These are phyloP conservation scores for Gaeumannomyces sp. DNA, from an alignment of 2,329 filamentous ascomycete genomes.

Conservation along the genomic window DNA sequence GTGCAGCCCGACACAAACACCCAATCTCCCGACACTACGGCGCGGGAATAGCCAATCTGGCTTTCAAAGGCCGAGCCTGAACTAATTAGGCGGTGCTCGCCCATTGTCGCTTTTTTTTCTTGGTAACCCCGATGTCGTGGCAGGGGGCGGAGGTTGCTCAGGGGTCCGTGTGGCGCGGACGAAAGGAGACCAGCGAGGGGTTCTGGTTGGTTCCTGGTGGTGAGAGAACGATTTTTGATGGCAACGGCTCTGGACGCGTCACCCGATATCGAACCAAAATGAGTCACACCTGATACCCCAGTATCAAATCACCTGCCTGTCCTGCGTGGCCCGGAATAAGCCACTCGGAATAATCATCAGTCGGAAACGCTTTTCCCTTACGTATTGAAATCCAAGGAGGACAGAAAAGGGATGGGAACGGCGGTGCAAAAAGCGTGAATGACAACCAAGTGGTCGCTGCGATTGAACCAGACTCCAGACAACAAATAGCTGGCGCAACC, in stretches of 20 bases:
- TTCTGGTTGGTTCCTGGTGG: no score
- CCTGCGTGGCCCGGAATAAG: no score
- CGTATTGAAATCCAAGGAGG: background rate
- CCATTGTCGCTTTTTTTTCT: background rate
- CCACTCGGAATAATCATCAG: no score
- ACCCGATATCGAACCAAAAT: no score
- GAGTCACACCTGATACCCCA: no score
- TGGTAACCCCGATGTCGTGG: background rate
- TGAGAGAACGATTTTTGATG: no score
- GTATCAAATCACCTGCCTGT: no score
- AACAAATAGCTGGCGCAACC: background rate
- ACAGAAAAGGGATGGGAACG: no score
- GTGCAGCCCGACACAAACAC: slow-evolving; percentile 50
- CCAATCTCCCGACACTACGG: slow-evolving; percentile 44
- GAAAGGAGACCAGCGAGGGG: background rate
- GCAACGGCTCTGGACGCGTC: no score
- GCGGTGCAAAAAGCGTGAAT: background rate
- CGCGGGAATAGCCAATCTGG: slow-evolving; percentile 49
- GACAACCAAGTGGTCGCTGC: background rate
- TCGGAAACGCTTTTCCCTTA: background rate
- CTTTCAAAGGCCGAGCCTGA: slow-evolving; percentile 46
- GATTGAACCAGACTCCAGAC: background rate
- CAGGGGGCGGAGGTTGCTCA: background rate
- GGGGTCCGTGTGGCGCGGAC: no score
- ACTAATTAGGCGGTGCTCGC: slow-evolving; percentile 28